Evolutionary conservation across 2,329 filamentous ascomycete genomes (phyloP).

Genomic region (Byssoonygena ceratinophila): DNA sequence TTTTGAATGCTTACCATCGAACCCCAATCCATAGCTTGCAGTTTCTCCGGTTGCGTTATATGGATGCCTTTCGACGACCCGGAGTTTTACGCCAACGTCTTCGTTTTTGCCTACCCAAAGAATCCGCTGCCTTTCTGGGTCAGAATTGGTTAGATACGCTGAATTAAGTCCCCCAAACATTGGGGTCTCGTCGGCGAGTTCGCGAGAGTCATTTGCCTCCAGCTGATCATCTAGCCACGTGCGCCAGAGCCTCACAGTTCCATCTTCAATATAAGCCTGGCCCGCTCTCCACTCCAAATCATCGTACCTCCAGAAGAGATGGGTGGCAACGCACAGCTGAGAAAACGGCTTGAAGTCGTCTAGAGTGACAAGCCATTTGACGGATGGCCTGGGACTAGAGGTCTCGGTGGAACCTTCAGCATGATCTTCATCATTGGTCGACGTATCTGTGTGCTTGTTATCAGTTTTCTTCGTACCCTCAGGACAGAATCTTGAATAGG

Average conservation of each 20-base stretch:
- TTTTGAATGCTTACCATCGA: conserved; percentile 2
- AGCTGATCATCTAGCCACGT: neutral
- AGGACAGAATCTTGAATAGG: neutral
- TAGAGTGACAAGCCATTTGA: neutral
- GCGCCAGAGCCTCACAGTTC: neutral
- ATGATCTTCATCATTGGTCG: neutral
- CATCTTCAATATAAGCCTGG: neutral
- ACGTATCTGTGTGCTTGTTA: neutral
- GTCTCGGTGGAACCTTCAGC: neutral
- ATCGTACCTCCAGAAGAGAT: neutral
- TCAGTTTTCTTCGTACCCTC: neutral
- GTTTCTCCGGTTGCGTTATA: neutral
- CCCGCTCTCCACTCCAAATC: neutral
- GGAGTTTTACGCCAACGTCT: neutral
- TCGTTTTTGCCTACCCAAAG: neutral
- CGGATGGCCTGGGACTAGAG: neutral
- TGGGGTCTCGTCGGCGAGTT: neutral
- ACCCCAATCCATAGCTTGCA: neutral
- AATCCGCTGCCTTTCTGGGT: neutral
- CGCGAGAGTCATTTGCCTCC: neutral
- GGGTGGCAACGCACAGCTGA: neutral
- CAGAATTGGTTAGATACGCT: neutral
- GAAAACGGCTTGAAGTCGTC: neutral
- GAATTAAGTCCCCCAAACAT: neutral
- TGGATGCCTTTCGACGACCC: neutral